Percentiles rank a stretch among this genome's conserved stretches.
Evolutionary conservation across 495 filamentous ascomycete species (phyloP).

Genomic region (Entonaema liquescens): DNA sequence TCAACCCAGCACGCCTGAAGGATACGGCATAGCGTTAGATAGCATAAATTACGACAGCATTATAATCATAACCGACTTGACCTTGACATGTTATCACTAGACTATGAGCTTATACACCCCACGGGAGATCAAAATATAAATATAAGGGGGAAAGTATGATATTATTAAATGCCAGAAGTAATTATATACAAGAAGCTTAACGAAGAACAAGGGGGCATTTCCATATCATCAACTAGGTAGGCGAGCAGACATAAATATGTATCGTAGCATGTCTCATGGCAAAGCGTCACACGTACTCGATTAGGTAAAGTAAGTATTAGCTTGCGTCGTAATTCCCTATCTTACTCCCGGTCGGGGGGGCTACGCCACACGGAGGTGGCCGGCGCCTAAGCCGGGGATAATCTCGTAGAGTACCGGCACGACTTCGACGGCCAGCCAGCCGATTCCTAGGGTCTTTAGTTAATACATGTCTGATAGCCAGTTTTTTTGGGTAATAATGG

Average conservation of each 20-base stretch:
- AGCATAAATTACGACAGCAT: no score
- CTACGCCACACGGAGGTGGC: slow-evolving; percentile 42
- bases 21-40: no score
- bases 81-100: no score
- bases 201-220: background rate
- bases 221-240: background rate
- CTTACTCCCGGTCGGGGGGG: background rate
- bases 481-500: background rate
- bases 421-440: slow-evolving; percentile 74
- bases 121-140: no score
- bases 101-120: no score
- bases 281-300: slow-evolving; percentile 17
- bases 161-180: background rate
- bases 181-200: slow-evolving; percentile 8
- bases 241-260: background rate
- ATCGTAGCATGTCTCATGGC: slow-evolving; percentile 2
- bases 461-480: slow-evolving; percentile 8
- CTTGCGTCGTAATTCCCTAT: background rate
- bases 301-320: background rate
- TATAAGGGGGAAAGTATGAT: background rate
- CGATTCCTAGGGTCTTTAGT: slow-evolving; percentile 64
- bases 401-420: slow-evolving; percentile 72
- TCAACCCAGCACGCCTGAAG: no score
- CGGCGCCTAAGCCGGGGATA: slow-evolving; percentile 63
- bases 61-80: no score